Conservation (phyloP, 139 green algal species). For the Penium margaritaceum region DNA sequence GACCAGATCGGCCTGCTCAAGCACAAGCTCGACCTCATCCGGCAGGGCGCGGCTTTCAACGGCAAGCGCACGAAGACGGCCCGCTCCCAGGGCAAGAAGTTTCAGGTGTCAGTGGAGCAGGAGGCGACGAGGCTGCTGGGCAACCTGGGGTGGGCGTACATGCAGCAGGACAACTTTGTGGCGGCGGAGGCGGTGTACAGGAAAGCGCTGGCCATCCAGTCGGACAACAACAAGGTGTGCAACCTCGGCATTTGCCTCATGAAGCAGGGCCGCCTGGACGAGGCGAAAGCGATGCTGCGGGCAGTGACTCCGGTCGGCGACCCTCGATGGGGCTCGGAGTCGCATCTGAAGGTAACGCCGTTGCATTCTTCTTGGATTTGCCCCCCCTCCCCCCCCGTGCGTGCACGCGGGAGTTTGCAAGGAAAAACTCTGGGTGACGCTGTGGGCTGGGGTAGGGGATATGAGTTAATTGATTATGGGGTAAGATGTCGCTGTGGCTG, state of each 20-base stretch:
- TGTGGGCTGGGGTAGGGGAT: no score
- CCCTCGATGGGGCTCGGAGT: constrained; percentile 34
- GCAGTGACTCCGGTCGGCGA: constrained; percentile 30
- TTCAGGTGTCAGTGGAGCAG: constrained; percentile 49
- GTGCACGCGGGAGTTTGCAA: no score
- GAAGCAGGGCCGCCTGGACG: constrained; percentile 40
- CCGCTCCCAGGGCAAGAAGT: constrained; percentile 46
- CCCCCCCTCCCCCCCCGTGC: neutral
- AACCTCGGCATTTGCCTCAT: constrained; percentile 49
- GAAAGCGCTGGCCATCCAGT: constrained; percentile 40
- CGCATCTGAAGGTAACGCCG: constrained; percentile 31
- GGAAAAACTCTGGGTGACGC: no score
- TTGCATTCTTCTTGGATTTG: neutral
- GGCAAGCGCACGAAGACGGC: constrained; percentile 47
- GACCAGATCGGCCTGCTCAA: constrained; percentile 46
- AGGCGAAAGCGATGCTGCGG: constrained; percentile 34
- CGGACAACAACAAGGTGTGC: constrained; percentile 50
- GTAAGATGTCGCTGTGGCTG: neutral
- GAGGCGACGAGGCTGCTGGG: constrained; percentile 46
- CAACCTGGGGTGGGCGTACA: constrained; percentile 51
- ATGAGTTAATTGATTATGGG: no score
- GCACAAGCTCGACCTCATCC: constrained; percentile 48
- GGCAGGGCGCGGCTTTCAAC: constrained; percentile 46
- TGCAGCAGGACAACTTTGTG: constrained; percentile 42
- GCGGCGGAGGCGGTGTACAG: constrained; percentile 45